Conservation (phyloP, 1,284 basidiomycete genomes). For the Cryptococcus depauperatus region DNA sequence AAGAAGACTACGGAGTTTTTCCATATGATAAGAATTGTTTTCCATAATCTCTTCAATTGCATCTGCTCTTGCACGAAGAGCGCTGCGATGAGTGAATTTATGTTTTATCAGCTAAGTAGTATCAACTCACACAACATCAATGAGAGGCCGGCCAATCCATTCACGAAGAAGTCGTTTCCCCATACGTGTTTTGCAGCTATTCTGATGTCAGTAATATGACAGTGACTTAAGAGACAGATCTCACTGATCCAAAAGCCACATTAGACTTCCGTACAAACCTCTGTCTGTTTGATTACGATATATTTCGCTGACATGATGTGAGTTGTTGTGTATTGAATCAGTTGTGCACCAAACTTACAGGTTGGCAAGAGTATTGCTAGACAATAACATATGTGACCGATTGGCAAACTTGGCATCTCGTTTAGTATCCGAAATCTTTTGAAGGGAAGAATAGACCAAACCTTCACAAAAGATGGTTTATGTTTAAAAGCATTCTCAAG, state of each 20-base stretch:
- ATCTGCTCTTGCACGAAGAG: constrained; percentile 65
- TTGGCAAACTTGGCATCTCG: constrained; percentile 56
- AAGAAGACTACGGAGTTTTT: constrained; percentile 61
- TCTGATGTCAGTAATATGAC: constrained; percentile 6
- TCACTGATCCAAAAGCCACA: constrained; percentile 57
- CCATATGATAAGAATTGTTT: constrained; percentile 50
- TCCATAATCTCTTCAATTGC: constrained; percentile 75
- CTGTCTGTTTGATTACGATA: constrained; percentile 80
- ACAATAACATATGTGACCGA: constrained; percentile 77
- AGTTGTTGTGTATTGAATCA: no score
- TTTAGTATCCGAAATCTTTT: background rate
- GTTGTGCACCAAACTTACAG: constrained; percentile 48
- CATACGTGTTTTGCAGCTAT: constrained; percentile 68
- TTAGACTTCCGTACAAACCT: constrained; percentile 63
- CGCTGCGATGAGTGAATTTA: constrained; percentile 44
- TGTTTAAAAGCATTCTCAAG: constrained; percentile 68
- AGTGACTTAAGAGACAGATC: background rate
- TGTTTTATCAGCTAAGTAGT: background rate
- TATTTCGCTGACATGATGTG: constrained; percentile 56
- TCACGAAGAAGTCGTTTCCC: constrained; percentile 71
- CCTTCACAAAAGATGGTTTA: constrained; percentile 62
- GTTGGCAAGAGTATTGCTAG: constrained; percentile 78
- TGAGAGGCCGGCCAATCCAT: constrained; percentile 81
- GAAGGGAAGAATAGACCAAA: constrained; percentile 9
- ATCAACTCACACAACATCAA: constrained; percentile 57